Conservation (phyloP, 2,329 filamentous ascomycete genomes). For the Aphanoascus verrucosus region DNA sequence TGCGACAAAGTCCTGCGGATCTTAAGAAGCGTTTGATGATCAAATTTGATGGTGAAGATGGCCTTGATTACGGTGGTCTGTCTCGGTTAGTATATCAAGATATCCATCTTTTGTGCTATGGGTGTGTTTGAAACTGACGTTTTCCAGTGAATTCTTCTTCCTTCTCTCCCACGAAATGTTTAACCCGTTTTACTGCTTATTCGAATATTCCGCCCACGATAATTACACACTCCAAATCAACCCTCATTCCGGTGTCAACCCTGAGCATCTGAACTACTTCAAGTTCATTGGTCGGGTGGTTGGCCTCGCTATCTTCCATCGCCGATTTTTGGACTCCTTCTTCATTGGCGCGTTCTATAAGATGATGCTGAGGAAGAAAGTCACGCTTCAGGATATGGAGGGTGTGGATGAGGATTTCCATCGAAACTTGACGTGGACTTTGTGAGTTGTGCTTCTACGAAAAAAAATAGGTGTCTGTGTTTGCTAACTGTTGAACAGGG, state of each 20-base stretch:
- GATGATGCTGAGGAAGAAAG: conserved; percentile 94
- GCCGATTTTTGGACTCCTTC: conserved; percentile 94
- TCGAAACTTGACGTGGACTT: conserved; percentile 88
- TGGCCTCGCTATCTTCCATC: conserved; percentile 93
- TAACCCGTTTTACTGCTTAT: conserved; percentile 98
- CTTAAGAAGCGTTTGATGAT: conserved; percentile 99
- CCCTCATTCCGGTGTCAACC: conserved; percentile 97
- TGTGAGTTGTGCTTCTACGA: conserved; percentile 40
- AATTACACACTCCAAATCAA: conserved; percentile 99
- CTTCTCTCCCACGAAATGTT: conserved; percentile 99
- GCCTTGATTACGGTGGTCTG: conserved; percentile 92
- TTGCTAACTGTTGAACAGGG: conserved; percentile 36
- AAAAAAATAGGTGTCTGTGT: not conserved
- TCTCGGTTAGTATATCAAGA: conserved; percentile 48
- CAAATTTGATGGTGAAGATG: conserved; percentile 98
- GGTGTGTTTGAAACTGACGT: not conserved
- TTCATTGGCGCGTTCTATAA: conserved; percentile 99
- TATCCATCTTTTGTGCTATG: not conserved
- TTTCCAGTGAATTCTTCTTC: conserved; percentile 92
- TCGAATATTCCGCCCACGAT: conserved; percentile 98
- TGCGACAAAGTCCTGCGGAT: conserved; percentile 87
- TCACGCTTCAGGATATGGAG: conserved; percentile 90
- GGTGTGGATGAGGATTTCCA: conserved; percentile 98
- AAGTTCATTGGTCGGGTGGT: conserved; percentile 98
- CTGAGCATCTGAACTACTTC: conserved; percentile 98